Base-by-base conservation (phyloP, 805 yeast genomes). In the Lipomyces sp. region DNA sequence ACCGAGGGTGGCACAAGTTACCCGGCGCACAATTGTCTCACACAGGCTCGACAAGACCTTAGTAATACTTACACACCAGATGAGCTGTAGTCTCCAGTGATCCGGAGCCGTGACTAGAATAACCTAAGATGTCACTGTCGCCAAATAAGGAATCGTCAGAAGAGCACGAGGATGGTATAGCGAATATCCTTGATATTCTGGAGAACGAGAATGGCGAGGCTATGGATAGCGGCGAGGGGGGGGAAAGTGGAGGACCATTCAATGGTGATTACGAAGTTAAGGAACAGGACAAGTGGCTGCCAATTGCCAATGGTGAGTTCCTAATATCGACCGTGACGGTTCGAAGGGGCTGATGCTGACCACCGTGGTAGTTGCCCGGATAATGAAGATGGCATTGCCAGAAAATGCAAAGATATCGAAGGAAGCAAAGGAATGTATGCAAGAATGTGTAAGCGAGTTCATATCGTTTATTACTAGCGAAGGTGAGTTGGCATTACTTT, bases 391-490 rank as follows among this genome's bases (percentile, higher is more conserved):
- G 64, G 88, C 94, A 1, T 78, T 89, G 37, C 94, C 95, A 2
- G 78, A 82, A 11, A 86, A 87, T 48, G 94, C 93, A 10, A 89
- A 89, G 73, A 86, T 89, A 1, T 87, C 92, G 30, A 89, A 89
- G 73, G 95, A 89, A 73, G 90, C 93, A 54, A 88, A 89, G 73
- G 93, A 88, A 72, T 86, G 90, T 71, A 86, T 87, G 78, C 91
- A 87, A 76, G 90, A 87, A 73, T 87, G 90, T 73, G 90, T 86
- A 3, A 80, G 85, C 59, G 90, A 87, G 75, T 87, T 86, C 75
- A 88, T 87, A 42, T 84, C 89, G 8, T 87, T 87, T 76, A 84
- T 87, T 63, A 87, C 90, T 2, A 83, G 87, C 42, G 90, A 87
- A 76, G 73, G 73, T 71, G 55, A n/a, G 58, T 39, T 34, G 11